These are phyloP conservation scores for Diaporthe velutina DNA, from an alignment of 2,329 filamentous ascomycete genomes.

Conservation along the genomic window DNA sequence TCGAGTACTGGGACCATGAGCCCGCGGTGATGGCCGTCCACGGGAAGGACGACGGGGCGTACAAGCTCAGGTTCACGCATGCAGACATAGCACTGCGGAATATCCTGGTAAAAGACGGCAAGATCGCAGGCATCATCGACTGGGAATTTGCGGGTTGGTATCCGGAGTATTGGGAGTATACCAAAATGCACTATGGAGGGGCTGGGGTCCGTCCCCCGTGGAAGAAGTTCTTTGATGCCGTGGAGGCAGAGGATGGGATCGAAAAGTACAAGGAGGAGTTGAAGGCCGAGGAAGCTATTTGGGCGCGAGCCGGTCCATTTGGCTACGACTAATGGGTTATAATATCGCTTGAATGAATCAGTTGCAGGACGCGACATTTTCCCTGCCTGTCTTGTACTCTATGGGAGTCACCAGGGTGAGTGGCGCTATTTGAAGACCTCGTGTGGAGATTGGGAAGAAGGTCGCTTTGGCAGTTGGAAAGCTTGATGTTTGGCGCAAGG, in stretches of 20 bases:
- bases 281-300: neutral
- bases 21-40: constrained; percentile 21
- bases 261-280: neutral
- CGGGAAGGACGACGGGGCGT: constrained; percentile 23
- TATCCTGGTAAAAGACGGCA: constrained; percentile 54
- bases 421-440: no score
- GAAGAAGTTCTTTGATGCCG: neutral
- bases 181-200: neutral
- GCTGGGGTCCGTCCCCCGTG: no score
- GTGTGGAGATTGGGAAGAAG: no score
- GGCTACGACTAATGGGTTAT: no score
- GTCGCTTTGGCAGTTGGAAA: no score
- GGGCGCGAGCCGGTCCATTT: neutral
- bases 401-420: no score
- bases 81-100: constrained; percentile 61
- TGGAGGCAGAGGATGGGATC: neutral
- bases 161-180: constrained; percentile 55
- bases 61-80: constrained; percentile 56
- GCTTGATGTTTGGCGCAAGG: no score
- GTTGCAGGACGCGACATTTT: no score
- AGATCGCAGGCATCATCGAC: constrained; percentile 57
- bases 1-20: constrained; percentile 20
- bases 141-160: constrained; percentile 63
- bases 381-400: no score
- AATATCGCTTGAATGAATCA: no score